These are phyloP conservation scores for Alectoria sarmentosa DNA, from an alignment of 495 filamentous ascomycete genomes.

Conservation along the genomic window DNA sequence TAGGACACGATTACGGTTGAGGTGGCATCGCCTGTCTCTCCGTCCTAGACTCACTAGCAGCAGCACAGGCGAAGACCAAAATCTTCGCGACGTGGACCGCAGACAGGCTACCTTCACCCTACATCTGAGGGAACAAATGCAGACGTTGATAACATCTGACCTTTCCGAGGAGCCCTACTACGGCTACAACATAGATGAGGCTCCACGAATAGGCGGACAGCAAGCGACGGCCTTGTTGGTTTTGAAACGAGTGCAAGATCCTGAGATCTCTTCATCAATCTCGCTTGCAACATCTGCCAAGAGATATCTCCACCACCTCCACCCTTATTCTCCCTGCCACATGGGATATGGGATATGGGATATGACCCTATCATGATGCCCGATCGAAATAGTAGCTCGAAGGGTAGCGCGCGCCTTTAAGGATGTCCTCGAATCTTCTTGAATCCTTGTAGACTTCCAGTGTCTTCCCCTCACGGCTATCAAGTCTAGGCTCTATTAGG, in stretches of 20 bases:
- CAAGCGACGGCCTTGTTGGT: background rate
- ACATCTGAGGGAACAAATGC: background rate
- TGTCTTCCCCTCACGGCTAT: background rate
- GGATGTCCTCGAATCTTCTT: background rate
- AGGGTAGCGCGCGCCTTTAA: background rate
- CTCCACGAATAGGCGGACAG: background rate
- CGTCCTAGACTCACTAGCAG: background rate
- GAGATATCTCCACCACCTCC: slow-evolving; percentile 2
- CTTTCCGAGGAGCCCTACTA: background rate
- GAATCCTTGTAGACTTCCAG: background rate
- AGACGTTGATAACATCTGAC: background rate
- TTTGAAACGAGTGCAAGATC: background rate
- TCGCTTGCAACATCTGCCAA: background rate
- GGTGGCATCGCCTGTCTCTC: background rate
- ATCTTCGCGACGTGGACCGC: background rate
- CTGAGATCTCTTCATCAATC: slow-evolving; percentile 2
- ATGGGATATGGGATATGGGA: too few species aligned
- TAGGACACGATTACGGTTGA: background rate
- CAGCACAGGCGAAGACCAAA: background rate
- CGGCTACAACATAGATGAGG: background rate
- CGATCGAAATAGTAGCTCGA: background rate
- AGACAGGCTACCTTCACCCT: background rate
- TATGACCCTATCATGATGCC: background rate
- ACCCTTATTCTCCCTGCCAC: background rate
- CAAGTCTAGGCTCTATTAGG: background rate